A percentile compares a stretch with the other conserved stretches of the same genome.
phyloP scores from a whole-genome alignment of 2,329 filamentous ascomycete genomes.

The Aspergillus brasiliensis region DNA sequence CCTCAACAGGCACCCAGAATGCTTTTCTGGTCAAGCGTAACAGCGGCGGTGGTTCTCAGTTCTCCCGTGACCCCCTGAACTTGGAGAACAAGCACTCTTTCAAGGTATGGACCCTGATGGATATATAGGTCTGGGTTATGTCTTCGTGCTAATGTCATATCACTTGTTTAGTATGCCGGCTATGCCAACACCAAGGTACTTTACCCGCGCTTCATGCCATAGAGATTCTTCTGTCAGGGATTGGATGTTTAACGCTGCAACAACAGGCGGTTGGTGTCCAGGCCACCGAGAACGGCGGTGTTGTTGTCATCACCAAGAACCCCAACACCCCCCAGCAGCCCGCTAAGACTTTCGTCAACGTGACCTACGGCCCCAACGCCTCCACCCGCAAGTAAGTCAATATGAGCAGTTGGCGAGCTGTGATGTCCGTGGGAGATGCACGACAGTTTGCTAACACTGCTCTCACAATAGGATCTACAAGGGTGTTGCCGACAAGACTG shows the following conservation, averaged over 20 bases:
- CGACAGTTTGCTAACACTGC: conserved; percentile 23
- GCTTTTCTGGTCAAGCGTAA: conserved; percentile 90
- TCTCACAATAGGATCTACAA: conserved; percentile 72
- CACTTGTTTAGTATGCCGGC: conserved; percentile 71
- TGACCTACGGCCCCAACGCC: conserved; percentile 71
- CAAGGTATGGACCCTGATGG: conserved; percentile 66
- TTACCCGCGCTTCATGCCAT: conserved; percentile 2
- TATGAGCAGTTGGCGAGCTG: not conserved
- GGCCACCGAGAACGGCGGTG: conserved; percentile 73
- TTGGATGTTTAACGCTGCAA: conserved; percentile 12
- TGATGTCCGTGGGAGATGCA: not conserved
- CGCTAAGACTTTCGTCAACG: conserved; percentile 64
- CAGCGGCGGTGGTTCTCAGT: conserved; percentile 74
- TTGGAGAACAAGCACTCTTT: conserved; percentile 86
- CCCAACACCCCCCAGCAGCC: conserved; percentile 71
- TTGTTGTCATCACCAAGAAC: conserved; percentile 86
- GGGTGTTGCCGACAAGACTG: conserved; percentile 77
- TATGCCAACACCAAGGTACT: conserved; percentile 91
- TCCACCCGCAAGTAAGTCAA: conserved; percentile 73
- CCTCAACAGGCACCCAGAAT: conserved; percentile 74
- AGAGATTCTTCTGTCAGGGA: not conserved
- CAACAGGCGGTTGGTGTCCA: conserved; percentile 78
- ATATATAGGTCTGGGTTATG: conserved; percentile 12
- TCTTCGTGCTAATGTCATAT: conserved; percentile 13
- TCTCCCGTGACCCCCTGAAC: conserved; percentile 95